Evolutionary conservation across 305 asterid genomes (phyloP).

Genomic region (Rubia tinctorum): DNA sequence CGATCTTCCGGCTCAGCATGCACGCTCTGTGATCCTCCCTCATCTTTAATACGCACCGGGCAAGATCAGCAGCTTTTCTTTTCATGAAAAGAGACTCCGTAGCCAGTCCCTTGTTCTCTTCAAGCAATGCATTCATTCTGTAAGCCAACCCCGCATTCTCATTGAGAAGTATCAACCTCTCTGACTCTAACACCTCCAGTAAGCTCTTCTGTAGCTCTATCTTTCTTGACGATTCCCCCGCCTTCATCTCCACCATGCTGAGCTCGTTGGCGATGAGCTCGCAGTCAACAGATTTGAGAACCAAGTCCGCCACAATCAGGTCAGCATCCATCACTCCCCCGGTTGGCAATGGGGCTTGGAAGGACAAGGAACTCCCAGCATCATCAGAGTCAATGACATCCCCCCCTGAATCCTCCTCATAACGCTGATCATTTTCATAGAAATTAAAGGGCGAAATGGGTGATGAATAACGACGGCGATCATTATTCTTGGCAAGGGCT

Average conservation of each 20-base stretch:
- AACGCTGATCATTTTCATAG: conserved; percentile 28
- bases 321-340: conserved; percentile 40
- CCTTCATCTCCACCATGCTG: conserved; percentile 40
- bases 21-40: conserved; percentile 38
- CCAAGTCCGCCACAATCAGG: conserved; percentile 62
- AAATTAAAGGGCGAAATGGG: conserved; percentile 37
- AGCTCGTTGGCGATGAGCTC: conserved; percentile 60
- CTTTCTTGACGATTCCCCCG: conserved; percentile 61
- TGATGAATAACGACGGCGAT: conserved; percentile 51
- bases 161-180: conserved; percentile 33
- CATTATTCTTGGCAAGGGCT: conserved; percentile 50
- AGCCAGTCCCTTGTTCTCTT: conserved; percentile 33
- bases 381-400: conserved; percentile 67
- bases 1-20: conserved; percentile 30
- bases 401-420: conserved; percentile 33
- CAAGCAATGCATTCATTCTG: conserved; percentile 28
- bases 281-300: conserved; percentile 63
- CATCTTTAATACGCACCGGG: conserved; percentile 28
- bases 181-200: conserved; percentile 44
- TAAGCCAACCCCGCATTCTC: conserved; percentile 32
- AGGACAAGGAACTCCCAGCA: conserved; percentile 81
- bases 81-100: conserved; percentile 34
- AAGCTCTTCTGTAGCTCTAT: conserved; percentile 79
- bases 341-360: conserved; percentile 34
- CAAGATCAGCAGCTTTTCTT: conserved; percentile 36